These are phyloP conservation scores for Phaffomyces opuntiae DNA, from an alignment of 805 yeast species.

Conservation along the genomic window DNA sequence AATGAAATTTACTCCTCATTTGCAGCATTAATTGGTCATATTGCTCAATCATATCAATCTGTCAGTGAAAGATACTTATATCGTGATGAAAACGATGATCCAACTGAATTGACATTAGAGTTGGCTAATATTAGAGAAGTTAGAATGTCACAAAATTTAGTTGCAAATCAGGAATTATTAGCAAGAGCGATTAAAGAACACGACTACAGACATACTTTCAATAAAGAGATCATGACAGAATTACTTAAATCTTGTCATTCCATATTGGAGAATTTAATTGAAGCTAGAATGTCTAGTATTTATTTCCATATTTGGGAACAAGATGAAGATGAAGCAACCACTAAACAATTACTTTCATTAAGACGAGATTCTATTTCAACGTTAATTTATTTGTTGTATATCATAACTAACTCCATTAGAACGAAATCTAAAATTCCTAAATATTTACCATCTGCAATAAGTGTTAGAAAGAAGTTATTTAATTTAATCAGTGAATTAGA, in stretches of 20 bases:
- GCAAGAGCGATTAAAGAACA: conserved; percentile 31
- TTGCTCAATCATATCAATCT: conserved; percentile 40
- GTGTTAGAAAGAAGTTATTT: conserved; percentile 35
- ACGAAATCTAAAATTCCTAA: conserved; percentile 32
- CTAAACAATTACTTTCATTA: conserved; percentile 32
- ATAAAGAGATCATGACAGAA: conserved; percentile 26
- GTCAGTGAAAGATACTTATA: conserved; percentile 42
- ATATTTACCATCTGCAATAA: conserved; percentile 38
- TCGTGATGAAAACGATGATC: conserved; percentile 39
- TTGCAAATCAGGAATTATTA: conserved; percentile 32
- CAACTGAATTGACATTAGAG: conserved; percentile 37
- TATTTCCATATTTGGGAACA: conserved; percentile 40
- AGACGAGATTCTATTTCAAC: conserved; percentile 44
- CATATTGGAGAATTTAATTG: conserved; percentile 36
- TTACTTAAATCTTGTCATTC: conserved; percentile 32
- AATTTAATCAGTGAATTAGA: conserved; percentile 32
- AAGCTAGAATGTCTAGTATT: conserved; percentile 42
- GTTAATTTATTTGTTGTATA: conserved; percentile 35
- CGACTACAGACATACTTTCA: conserved; percentile 28
- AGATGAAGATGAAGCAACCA: conserved; percentile 31
- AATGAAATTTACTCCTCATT: conserved; percentile 33
- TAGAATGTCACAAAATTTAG: conserved; percentile 37
- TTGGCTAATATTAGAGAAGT: conserved; percentile 41
- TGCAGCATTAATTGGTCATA: conserved; percentile 32
- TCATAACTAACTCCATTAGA: conserved; percentile 36